Conservation (phyloP, 331 rosid species). For the Quercus tomentella region DNA sequence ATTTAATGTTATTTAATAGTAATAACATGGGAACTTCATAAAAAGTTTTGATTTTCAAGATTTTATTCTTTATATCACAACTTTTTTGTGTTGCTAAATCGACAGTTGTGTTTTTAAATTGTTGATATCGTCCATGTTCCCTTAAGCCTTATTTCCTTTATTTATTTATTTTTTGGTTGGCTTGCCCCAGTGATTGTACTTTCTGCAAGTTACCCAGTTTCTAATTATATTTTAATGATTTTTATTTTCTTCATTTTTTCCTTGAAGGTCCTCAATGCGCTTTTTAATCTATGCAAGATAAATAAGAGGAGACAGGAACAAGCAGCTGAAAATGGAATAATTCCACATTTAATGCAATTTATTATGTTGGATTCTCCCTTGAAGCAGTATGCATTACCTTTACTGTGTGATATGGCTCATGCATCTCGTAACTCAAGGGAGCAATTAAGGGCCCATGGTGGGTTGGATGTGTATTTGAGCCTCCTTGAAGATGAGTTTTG, state of each 20-base stretch:
- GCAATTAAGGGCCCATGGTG: slow-evolving; percentile 99
- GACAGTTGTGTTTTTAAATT: not conserved
- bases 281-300: slow-evolving; percentile 95
- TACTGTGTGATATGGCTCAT: slow-evolving; percentile 99
- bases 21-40: not conserved
- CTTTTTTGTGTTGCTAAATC: not conserved
- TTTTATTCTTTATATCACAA: not conserved
- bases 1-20: too few species aligned
- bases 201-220: not conserved
- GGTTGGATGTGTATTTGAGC: slow-evolving; percentile 93
- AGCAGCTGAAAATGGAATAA: slow-evolving; percentile 99
- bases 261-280: slow-evolving; percentile 83
- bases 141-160: not conserved
- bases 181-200: not conserved
- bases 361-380: slow-evolving; percentile 91
- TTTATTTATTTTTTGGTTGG: not conserved
- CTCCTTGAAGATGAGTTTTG: slow-evolving; percentile 92
- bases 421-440: slow-evolving; percentile 99
- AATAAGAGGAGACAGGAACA: slow-evolving; percentile 99
- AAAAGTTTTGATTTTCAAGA: not conserved
- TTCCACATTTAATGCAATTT: slow-evolving; percentile 95
- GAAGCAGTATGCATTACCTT: slow-evolving; percentile 86
- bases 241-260: not conserved
- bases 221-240: slow-evolving; percentile 15
- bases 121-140: not conserved